Evolutionary conservation across 495 filamentous ascomycete genomes (phyloP), one percentile per base, ranked within the genome.

Genomic region (Talaromyces wortmannii): DNA sequence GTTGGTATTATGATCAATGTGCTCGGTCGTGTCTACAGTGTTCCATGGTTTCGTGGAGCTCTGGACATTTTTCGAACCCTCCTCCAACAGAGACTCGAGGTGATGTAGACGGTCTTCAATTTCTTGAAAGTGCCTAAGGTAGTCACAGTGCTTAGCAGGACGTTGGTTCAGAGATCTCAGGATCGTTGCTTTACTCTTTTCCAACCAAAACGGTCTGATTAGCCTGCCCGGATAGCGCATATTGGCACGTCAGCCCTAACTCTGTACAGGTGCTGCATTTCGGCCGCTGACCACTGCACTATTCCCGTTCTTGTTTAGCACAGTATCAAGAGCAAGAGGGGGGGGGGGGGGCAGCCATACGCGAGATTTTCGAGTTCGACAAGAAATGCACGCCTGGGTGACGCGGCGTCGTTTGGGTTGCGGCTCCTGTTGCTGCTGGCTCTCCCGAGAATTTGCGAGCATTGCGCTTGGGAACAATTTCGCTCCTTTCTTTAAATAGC

Each of bases 221-320:
- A 13, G 36, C 36, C 36, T 40, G 36, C 36, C 8, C 36, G 5
- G 36, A 40, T 40, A 40, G 8, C 2, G 13, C 36, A 40, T 40
- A 40, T 40, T 40, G 36, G 36, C 36, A 40, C 36, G 36, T 40
- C 36, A 40, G 74, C n/a, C 68, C 70, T 29, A 78, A 56, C 18
- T 77, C 71, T 51, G 40, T 50, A 51, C 76, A 79, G 48, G 63
- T 63, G 48, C 63, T 65, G 52, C 76, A 79, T 49, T 64, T 70
- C 12, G 76, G 76, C 13, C 74, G 63, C 12, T 55, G 57, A 16
- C 76, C 73, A 61, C 77, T 73, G 45, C 76, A 79, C 60, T 75
- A 43, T 13, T 40, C 36, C 36, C 36, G 13, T 40, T 40, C 23
- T 40, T 13, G 36, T 40, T 40, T 40, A 40, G 36, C 13, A 40